Conservation (phyloP, 306 rosid genomes). For the Fragaria nilgerrensis region DNA sequence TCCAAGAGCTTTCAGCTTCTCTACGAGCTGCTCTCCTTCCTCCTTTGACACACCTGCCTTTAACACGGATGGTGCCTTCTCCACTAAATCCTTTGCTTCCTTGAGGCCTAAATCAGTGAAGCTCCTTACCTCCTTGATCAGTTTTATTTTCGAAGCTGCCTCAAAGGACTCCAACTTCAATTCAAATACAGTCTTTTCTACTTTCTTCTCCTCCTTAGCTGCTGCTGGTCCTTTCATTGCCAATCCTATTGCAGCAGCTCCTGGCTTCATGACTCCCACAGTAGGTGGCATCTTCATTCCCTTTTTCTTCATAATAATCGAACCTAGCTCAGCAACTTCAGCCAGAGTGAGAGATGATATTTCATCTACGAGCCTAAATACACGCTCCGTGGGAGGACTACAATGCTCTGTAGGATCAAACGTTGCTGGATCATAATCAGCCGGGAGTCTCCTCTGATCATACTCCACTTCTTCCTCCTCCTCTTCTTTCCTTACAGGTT, state of each 20-base stretch:
- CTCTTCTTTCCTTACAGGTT: constrained; percentile 66
- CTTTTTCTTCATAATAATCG: constrained; percentile 57
- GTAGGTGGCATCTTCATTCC: constrained; percentile 62
- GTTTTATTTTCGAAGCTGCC: constrained; percentile 76
- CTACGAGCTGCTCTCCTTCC: constrained; percentile 77
- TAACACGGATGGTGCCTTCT: constrained; percentile 69
- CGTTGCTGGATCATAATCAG: constrained; percentile 83
- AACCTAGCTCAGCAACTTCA: constrained; percentile 74
- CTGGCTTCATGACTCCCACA: constrained; percentile 73
- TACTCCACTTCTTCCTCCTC: constrained; percentile 83
- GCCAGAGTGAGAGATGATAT: constrained; percentile 68
- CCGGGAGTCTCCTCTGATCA: constrained; percentile 89
- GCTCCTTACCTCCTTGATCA: constrained; percentile 83
- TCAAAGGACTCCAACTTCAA: constrained; percentile 77
- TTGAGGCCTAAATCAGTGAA: constrained; percentile 84
- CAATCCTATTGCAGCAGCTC: constrained; percentile 68
- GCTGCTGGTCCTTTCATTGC: constrained; percentile 45
- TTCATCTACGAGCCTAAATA: constrained; percentile 82
- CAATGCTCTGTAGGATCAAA: constrained; percentile 81
- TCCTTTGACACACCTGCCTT: constrained; percentile 87
- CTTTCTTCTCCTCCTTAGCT: constrained; percentile 74
- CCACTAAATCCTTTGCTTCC: constrained; percentile 87
- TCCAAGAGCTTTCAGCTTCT: constrained; percentile 86
- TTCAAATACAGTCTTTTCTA: constrained; percentile 76
- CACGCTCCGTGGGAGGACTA: constrained; percentile 77